Conservation (phyloP, 495 filamentous ascomycete genomes). For the Aspergillus leporis region DNA sequence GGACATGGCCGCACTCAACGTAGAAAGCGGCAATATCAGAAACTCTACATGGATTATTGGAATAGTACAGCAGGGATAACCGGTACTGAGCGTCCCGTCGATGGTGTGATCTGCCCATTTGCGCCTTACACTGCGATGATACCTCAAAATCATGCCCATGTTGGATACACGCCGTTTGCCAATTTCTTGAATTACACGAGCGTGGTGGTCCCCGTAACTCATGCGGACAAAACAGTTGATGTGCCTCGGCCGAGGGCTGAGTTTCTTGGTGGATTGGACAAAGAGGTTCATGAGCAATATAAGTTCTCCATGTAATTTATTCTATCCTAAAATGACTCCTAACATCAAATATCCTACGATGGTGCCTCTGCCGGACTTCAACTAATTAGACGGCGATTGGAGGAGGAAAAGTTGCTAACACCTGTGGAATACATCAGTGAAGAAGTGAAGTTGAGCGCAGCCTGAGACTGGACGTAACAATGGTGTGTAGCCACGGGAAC, state of each 20-base stretch:
- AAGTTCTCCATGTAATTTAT: conserved; percentile 22
- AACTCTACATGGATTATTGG: conserved; percentile 71
- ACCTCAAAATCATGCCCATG: conserved; percentile 46
- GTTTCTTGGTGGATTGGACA: conserved; percentile 44
- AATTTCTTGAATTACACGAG: conserved; percentile 61
- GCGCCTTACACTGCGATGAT: conserved; percentile 51
- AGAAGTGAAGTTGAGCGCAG: conserved; percentile 1
- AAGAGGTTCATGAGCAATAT: conserved; percentile 50
- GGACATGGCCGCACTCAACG: conserved; percentile 54
- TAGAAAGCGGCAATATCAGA: conserved; percentile 60
- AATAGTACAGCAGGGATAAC: conserved; percentile 56
- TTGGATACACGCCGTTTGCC: conserved; percentile 53
- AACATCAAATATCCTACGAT: conserved; percentile 50
- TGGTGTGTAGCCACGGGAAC: not conserved
- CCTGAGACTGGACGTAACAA: not conserved
- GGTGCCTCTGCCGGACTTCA: conserved; percentile 57
- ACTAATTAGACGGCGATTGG: conserved; percentile 48
- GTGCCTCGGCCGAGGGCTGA: conserved; percentile 32
- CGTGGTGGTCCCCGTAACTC: conserved; percentile 59
- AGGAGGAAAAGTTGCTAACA: conserved; percentile 55
- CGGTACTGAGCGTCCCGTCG: conserved; percentile 57
- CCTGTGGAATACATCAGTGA: conserved; percentile 40
- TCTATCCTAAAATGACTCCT: conserved; percentile 40
- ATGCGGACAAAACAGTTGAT: conserved; percentile 55
- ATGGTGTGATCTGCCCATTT: conserved; percentile 51